These are phyloP conservation scores for Arctium minus DNA, from an alignment of 129 eudicot species.

Conservation along the genomic window DNA sequence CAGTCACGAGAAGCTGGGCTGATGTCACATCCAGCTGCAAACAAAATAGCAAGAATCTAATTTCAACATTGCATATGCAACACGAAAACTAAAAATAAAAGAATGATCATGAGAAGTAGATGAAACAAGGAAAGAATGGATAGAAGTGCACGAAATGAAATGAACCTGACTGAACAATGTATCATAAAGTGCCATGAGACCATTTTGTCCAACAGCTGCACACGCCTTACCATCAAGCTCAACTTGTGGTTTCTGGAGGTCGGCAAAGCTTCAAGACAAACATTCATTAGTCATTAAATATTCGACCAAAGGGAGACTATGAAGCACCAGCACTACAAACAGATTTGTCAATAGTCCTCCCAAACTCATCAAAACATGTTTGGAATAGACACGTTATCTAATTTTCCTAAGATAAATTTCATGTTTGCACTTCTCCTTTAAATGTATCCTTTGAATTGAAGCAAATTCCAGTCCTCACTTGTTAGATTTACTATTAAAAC, in stretches of 20 bases:
- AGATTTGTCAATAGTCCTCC: background rate
- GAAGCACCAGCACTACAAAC: background rate
- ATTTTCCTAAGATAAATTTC: too few relatives aligned
- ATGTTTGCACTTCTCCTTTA: too few relatives aligned
- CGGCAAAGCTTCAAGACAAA: conserved; percentile 68
- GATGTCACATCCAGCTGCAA: conserved; percentile 82
- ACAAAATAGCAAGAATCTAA: conserved; percentile 10
- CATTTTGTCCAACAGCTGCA: conserved; percentile 98
- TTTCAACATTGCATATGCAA: background rate
- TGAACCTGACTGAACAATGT: conserved; percentile 87
- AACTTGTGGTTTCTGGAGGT: conserved; percentile 89
- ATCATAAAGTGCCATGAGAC: conserved; percentile 98
- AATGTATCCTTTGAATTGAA: too few relatives aligned
- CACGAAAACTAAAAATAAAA: background rate
- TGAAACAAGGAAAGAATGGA: background rate
- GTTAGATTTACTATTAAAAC: too few relatives aligned
- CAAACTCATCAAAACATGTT: too few relatives aligned
- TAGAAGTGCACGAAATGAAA: background rate
- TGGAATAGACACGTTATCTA: too few relatives aligned
- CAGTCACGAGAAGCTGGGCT: conserved; percentile 91
- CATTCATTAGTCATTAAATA: background rate
- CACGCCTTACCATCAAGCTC: conserved; percentile 98
- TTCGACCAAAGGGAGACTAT: background rate
- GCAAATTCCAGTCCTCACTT: too few relatives aligned
- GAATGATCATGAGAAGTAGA: background rate